Base-by-base conservation (phyloP, 352 stramenopile genomes). In the Globisporangium viniferum region DNA sequence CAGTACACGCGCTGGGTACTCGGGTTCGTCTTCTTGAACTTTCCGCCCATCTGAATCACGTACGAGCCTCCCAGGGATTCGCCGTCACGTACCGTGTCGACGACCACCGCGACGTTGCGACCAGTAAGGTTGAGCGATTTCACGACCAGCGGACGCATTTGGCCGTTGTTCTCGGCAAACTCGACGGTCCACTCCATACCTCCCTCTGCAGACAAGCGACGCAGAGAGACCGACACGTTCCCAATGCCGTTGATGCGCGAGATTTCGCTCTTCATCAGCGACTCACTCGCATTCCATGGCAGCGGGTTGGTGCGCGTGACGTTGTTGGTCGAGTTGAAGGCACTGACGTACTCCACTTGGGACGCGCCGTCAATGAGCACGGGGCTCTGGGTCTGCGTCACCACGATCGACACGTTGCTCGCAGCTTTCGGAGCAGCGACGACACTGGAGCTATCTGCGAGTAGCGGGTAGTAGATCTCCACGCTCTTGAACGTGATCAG, bases 101-200 rank as follows among this genome's bases (percentile, higher is more conserved):
- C 69, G 1, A 69, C 70, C 5, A 90, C 64, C 1, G 61, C 75
- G 3, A 82, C 81, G 0, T 60, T 70, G 6, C 68, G 68, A 3
- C 82, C 84, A 0, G 84, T 90, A 10, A 94, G 55, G n/a, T 90
- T 91, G 7, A 88, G 4, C 8, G 78, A 80, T 20, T 60, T 67
- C 20, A 70, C 70, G 3, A 65, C 65, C 62, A 94, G 72, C 33
- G 65, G 69, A 0, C 56, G 49, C 14, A 94, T 51, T 36, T 88
- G 77, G 2, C 84, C 86, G 60, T 91, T 82, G 72, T 92, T 94
- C 22, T 73, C 66, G 0, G 72, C 29, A 54, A 94, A 94, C 31
- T 80, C 81, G 9, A 94, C 68, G 2, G 70, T 89, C 86, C 86
- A 94, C 35, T 79, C 76, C 72, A 83, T 88, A 2, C 66, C 80